A percentile compares a stretch with the other conserved stretches of the same genome.
phyloP scores from a whole-genome alignment of 495 filamentous ascomycete species.

The Cladorrhinum samala region DNA sequence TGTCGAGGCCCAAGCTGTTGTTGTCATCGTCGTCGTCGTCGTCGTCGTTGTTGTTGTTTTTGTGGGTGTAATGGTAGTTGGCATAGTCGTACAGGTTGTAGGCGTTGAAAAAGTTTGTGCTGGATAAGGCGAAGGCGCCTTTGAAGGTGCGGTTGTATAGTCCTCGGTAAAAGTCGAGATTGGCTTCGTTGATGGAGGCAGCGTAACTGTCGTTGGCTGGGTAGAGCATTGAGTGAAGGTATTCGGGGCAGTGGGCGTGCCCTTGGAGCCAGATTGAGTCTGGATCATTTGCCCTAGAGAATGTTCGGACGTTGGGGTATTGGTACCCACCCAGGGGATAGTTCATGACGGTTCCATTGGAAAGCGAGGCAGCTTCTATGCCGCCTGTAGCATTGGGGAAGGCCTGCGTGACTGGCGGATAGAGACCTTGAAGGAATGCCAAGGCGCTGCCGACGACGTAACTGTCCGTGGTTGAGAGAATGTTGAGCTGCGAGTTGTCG shows the following conservation, averaged over 20 bases:
- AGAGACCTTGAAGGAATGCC: slow-evolving; percentile 41
- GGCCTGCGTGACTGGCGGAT: slow-evolving; percentile 28
- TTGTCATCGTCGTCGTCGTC: no score
- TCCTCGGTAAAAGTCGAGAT: slow-evolving; percentile 28
- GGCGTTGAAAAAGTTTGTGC: slow-evolving; percentile 35
- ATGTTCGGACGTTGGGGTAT: slow-evolving; percentile 33
- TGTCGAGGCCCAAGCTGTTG: slow-evolving; percentile 15
- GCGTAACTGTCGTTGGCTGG: slow-evolving; percentile 19
- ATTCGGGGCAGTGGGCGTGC: slow-evolving; percentile 24
- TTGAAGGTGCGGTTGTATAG: slow-evolving; percentile 28
- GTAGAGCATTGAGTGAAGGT: slow-evolving; percentile 19
- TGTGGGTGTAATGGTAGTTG: slow-evolving; percentile 32
- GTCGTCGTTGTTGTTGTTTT: no score
- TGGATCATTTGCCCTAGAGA: slow-evolving; percentile 22
- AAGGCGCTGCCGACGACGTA: slow-evolving; percentile 29
- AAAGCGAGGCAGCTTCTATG: slow-evolving; percentile 19
- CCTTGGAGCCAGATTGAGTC: slow-evolving; percentile 34
- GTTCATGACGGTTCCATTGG: slow-evolving; percentile 28
- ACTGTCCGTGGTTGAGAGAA: slow-evolving; percentile 29
- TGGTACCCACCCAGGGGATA: slow-evolving; percentile 38
- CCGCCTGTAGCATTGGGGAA: slow-evolving; percentile 28
- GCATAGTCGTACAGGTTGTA: slow-evolving; percentile 41
- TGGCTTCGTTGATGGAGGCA: slow-evolving; percentile 20
- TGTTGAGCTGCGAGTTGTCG: slow-evolving; percentile 33
- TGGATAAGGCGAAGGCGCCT: slow-evolving; percentile 15